phyloP scores from a whole-genome alignment of 2,329 filamentous ascomycete genomes.

The Fusarium beomiforme region DNA sequence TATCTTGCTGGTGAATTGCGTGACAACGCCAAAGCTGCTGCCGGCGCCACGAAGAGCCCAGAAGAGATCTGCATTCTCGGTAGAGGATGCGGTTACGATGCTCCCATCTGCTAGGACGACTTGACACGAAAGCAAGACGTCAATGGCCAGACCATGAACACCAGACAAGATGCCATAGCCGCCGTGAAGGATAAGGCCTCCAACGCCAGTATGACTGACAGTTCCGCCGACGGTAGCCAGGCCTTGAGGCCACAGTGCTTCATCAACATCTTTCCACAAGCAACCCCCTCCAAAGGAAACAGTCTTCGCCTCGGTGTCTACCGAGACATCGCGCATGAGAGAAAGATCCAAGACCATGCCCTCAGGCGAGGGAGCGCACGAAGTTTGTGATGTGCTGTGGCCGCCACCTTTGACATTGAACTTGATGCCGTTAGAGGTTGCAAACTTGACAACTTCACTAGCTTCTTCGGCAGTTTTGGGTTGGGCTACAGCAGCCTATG shows the following conservation, averaged over 20 bases:
- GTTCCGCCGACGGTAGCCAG: conserved; percentile 71
- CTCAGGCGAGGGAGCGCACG: conserved; percentile 53
- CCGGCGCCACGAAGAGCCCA: conserved; percentile 55
- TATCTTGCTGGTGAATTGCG: conserved; percentile 49
- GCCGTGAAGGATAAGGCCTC: conserved; percentile 66
- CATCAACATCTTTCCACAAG: conserved; percentile 65
- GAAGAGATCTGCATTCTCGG: conserved; percentile 55
- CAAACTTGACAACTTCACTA: conserved; percentile 55
- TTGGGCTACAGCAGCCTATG: conserved; percentile 56
- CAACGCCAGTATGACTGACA: conserved; percentile 70
- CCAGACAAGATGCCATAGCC: conserved; percentile 68
- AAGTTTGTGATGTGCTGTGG: conserved; percentile 63
- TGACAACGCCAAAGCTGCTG: conserved; percentile 56
- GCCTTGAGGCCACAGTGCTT: conserved; percentile 57
- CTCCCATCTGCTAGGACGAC: conserved; percentile 53
- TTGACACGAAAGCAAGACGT: conserved; percentile 52
- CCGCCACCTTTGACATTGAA: conserved; percentile 66
- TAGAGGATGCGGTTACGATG: conserved; percentile 52
- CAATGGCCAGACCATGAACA: conserved; percentile 60
- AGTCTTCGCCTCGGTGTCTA: conserved; percentile 56
- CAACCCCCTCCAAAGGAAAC: conserved; percentile 63
- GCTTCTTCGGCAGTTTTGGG: conserved; percentile 54
- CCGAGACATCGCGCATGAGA: conserved; percentile 59
- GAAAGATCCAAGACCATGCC: conserved; percentile 66
- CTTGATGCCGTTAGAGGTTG: conserved; percentile 54